phyloP scores from a whole-genome alignment of 1,284 basidiomycete species.

The Cutaneotrichosporon cyanovorans region DNA sequence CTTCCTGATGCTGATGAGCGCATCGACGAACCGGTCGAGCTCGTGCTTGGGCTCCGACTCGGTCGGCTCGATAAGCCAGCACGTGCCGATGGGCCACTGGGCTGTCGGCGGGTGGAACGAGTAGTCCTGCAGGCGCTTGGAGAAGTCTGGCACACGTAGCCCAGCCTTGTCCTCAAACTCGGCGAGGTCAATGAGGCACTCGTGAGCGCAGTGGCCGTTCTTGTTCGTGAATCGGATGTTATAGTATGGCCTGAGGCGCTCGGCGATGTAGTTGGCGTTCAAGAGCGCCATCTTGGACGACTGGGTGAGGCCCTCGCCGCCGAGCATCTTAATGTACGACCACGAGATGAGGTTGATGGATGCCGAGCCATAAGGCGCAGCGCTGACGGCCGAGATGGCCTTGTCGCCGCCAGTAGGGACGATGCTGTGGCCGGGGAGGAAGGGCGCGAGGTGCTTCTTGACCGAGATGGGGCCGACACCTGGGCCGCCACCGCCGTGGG shows the following conservation, averaged over 20 bases:
- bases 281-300: constrained; percentile 81
- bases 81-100: constrained; percentile 82
- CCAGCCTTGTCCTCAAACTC: constrained; percentile 86
- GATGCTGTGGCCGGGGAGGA: constrained; percentile 86
- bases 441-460: constrained; percentile 84
- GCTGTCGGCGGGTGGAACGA: constrained; percentile 44
- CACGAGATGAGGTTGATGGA: constrained; percentile 95
- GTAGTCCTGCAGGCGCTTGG: constrained; percentile 68
- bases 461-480: constrained; percentile 88
- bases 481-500: constrained; percentile 95
- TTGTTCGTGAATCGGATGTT: constrained; percentile 82
- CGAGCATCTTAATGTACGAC: constrained; percentile 98
- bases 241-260: constrained; percentile 76
- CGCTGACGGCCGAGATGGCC: constrained; percentile 80
- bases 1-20: constrained; percentile 88
- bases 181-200: constrained; percentile 86
- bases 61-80: constrained; percentile 76
- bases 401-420: constrained; percentile 59
- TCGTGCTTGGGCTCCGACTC: constrained; percentile 88
- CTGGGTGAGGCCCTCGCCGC: constrained; percentile 75
- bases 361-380: constrained; percentile 88
- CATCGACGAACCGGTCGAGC: constrained; percentile 88
- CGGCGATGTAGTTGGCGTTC: constrained; percentile 95
- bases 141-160: constrained; percentile 89
- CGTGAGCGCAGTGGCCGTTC: constrained; percentile 88